Base-by-base conservation (phyloP, 2,329 filamentous ascomycete genomes). In the Madurella fahalii region DNA sequence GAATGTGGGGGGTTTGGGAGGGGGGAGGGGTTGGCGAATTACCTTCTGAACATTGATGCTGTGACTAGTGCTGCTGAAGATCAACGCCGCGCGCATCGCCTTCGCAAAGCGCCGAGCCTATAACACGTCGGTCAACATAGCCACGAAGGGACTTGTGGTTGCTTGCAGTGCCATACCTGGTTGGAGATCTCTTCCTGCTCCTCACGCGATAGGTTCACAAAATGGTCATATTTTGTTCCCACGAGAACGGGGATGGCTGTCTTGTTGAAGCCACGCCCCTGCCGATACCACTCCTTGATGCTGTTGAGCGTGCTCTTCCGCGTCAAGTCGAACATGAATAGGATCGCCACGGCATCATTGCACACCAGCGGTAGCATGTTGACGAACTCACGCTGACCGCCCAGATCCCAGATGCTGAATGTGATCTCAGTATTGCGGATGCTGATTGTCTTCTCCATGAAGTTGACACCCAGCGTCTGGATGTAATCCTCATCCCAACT, bases 401-500 rank as follows among this genome's bases (percentile, higher is more conserved):
- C 94, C 52, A 99, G 75, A 77, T 99, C 94, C 94, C 94, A 99
- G 69, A 99, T 99, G 58, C 91, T 96, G 75, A 99, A 99, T 42
- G 94, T 99, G 72, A 99, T 99, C 74, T 99, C 94, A 15, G 94
- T 99, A 74, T 99, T 99, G 59, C 94, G 89, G 72, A 99, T 99
- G 59, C 90, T 95, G 69, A 99, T 99, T 37, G 94, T 99, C 81
- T 99, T 99, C 73, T 99, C 94, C 94, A 99, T 99, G 74, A 99
- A 99, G 73, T 99, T 99, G 73, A 99, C 94, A 63, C 94, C 94
- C 43, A 99, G 77, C 18, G 94, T 99, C 75, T 99, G 94, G 67
- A 99, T 99, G 73, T 99, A 99, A 71, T 99, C 94, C 75, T 99
- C 94, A 72, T 99, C 94, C 91, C 94, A 99, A 73, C 92, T 96